A percentile compares a stretch with the other conserved stretches of the same genome.
phyloP scores from a whole-genome alignment of 2,329 filamentous ascomycete species.

The Fusarium papillatum region DNA sequence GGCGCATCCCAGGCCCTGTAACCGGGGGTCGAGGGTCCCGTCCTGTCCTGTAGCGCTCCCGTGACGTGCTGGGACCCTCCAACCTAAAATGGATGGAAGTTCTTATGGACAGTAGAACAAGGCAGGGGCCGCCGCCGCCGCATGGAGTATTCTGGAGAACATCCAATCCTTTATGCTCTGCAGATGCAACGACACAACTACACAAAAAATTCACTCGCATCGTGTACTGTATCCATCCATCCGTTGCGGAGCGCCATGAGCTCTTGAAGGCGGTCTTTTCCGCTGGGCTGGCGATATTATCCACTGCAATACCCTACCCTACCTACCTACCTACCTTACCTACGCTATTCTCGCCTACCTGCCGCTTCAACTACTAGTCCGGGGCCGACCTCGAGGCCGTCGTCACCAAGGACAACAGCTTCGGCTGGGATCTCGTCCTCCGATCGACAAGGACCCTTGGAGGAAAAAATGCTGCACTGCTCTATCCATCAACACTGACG shows the following conservation, averaged over 20 bases:
- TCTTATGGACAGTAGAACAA: constrained; percentile 3
- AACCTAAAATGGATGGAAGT: neutral
- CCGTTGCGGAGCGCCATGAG: constrained; percentile 30
- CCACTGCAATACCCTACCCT: constrained; percentile 20
- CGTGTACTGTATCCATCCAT: constrained; percentile 5
- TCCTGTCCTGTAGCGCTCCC: constrained; percentile 29
- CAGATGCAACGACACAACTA: constrained; percentile 33
- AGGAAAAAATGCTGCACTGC: constrained; percentile 41
- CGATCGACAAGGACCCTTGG: constrained; percentile 37
- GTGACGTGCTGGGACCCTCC: constrained; percentile 37
- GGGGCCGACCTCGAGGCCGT: constrained; percentile 15
- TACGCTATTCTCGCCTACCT: constrained; percentile 13
- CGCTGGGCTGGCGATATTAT: constrained; percentile 25
- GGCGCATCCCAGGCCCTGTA: constrained; percentile 27
- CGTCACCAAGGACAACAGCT: constrained; percentile 39
- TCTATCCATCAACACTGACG: constrained; percentile 34
- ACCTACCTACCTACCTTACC: constrained; percentile 3
- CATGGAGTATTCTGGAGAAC: constrained; percentile 6
- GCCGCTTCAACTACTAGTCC: constrained; percentile 12
- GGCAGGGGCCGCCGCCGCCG: constrained; percentile 4
- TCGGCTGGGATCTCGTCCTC: constrained; percentile 28
- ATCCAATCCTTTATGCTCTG: constrained; percentile 34
- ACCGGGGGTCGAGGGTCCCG: constrained; percentile 14
- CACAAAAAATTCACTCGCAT: constrained; percentile 9
- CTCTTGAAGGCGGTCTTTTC: constrained; percentile 37